Percentiles rank a stretch among this genome's conserved stretches.
phyloP scores from a whole-genome alignment of 257 asterid species.

The Nicotiana benthamiana region DNA sequence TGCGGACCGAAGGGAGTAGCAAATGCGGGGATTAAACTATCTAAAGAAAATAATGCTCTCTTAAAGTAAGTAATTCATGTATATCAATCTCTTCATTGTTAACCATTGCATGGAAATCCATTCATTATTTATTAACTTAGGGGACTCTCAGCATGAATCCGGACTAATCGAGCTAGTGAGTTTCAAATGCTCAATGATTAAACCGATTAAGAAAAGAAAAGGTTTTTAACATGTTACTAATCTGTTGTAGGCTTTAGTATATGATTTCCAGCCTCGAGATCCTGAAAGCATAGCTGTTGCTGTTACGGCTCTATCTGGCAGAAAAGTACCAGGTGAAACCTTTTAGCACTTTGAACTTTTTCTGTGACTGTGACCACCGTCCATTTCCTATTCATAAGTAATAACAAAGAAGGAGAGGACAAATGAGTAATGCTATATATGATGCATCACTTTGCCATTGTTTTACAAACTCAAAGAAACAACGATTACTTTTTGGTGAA shows the following conservation, averaged over 20 bases:
- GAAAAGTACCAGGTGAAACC: conserved; percentile 42
- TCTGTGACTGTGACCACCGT: not conserved
- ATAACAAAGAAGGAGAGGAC: not conserved
- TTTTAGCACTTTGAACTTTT: not conserved
- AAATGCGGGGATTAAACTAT: not conserved
- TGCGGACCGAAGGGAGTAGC: no score
- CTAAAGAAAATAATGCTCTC: not conserved
- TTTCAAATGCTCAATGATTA: not conserved
- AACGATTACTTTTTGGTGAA: not conserved
- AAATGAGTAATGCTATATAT: not conserved
- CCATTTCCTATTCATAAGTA: no score
- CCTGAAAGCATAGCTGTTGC: conserved; percentile 64
- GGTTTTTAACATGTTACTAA: not conserved
- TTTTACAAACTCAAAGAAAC: not conserved
- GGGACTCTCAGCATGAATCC: not conserved
- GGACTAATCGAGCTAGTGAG: not conserved
- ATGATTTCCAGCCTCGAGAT: conserved; percentile 75
- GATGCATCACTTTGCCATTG: not conserved
- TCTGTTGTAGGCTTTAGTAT: conserved; percentile 33
- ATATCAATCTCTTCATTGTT: not conserved
- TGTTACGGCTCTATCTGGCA: conserved; percentile 50
- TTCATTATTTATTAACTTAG: not conserved
- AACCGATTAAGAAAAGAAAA: not conserved
- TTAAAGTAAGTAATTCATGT: not conserved
- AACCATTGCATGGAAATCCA: not conserved